phyloP scores from a whole-genome alignment of 345 rosid genomes.

The Bretschneidera sinensis region DNA sequence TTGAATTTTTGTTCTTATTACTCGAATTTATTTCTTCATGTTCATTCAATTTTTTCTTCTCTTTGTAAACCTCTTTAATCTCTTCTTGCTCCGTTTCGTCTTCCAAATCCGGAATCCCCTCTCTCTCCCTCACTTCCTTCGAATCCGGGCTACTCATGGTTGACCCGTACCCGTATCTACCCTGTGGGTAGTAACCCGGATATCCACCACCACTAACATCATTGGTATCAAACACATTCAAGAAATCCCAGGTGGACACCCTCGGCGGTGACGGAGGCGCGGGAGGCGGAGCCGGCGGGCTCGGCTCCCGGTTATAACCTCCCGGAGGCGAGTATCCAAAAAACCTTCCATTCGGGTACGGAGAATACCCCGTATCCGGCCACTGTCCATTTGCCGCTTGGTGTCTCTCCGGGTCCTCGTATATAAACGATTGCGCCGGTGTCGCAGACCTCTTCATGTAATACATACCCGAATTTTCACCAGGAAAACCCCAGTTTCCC shows the following conservation, averaged over 20 bases:
- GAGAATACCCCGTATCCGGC: constrained; percentile 29
- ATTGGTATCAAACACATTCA: constrained; percentile 61
- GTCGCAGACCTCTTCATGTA: constrained; percentile 75
- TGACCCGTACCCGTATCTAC: constrained; percentile 43
- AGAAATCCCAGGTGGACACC: constrained; percentile 69
- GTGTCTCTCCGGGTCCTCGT: constrained; percentile 55
- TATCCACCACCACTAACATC: constrained; percentile 36
- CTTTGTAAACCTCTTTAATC: constrained; percentile 34
- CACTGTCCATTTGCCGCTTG: constrained; percentile 22
- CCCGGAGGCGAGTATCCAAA: constrained; percentile 46
- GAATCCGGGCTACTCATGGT: constrained; percentile 76
- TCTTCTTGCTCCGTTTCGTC: constrained; percentile 78
- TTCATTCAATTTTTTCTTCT: constrained; percentile 18
- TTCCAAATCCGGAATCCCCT: constrained; percentile 96
- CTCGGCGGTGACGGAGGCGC: constrained; percentile 79
- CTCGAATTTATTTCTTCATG: constrained; percentile 25
- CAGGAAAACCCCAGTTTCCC: constrained; percentile 39
- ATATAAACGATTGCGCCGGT: constrained; percentile 57
- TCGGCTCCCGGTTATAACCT: constrained; percentile 18
- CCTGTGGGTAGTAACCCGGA: constrained; percentile 22
- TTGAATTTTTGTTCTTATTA: constrained; percentile 34
- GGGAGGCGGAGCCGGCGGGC: constrained; percentile 39
- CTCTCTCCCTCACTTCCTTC: constrained; percentile 86
- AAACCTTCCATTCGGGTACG: constrained; percentile 38
- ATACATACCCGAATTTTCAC: constrained; percentile 33